A percentile compares a stretch with the other conserved stretches of the same genome.
phyloP scores from a whole-genome alignment of 1,139 yeast species.

The Arxiozyma slooffiae region DNA sequence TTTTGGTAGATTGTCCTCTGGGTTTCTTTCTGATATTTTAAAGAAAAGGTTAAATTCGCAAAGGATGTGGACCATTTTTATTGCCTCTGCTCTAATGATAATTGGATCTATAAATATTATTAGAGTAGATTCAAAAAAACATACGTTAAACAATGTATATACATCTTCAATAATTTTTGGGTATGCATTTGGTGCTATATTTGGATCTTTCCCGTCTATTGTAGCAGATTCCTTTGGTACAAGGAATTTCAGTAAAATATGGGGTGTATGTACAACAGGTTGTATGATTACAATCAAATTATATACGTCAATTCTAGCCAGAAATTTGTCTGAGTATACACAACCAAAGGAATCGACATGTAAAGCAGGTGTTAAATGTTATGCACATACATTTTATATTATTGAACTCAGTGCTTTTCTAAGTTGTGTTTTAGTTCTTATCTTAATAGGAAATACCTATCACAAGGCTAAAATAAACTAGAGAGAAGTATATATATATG shows the following conservation, averaged over 20 bases:
- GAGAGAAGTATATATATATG: background rate
- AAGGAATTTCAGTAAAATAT: conserved; percentile 60
- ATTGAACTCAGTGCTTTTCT: conserved; percentile 12
- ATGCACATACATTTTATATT: conserved; percentile 22
- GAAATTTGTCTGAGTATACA: conserved; percentile 32
- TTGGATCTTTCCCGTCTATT: conserved; percentile 75
- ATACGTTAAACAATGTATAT: no score
- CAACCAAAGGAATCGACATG: conserved; percentile 16
- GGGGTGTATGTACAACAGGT: conserved; percentile 68
- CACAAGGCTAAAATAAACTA: background rate
- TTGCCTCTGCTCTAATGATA: conserved; percentile 41
- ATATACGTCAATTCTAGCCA: conserved; percentile 37
- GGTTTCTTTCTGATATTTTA: conserved; percentile 55
- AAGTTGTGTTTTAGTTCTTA: conserved; percentile 10
- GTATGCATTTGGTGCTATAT: conserved; percentile 70
- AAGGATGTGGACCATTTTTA: conserved; percentile 57
- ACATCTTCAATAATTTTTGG: conserved; percentile 57
- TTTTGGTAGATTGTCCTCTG: conserved; percentile 57
- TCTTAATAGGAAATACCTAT: conserved; percentile 9
- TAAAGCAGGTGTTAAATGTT: conserved; percentile 22
- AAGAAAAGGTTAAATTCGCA: conserved; percentile 44
- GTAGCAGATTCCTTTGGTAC: conserved; percentile 71
- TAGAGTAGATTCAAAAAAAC: background rate
- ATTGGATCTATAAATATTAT: conserved; percentile 37
- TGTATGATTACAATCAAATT: conserved; percentile 33